Conservation (phyloP, 2,329 filamentous ascomycete species). For the Balansia obtecta region DNA sequence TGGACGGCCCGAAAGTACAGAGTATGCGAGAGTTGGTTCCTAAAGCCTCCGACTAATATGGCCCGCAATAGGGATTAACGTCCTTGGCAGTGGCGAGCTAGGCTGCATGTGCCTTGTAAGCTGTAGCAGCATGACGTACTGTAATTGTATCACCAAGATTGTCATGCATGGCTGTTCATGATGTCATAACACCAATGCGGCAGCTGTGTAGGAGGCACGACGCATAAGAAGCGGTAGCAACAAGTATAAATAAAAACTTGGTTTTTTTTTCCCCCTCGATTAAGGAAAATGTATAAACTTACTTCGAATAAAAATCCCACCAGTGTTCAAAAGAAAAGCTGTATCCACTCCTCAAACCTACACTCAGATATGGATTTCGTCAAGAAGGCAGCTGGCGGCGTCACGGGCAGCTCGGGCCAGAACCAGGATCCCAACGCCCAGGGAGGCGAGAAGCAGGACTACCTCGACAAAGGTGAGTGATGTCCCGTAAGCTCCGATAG, state of each 20-base stretch:
- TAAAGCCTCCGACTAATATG: too few species aligned
- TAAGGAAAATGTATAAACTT: neutral
- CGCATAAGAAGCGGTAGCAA: neutral
- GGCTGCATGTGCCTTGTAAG: neutral
- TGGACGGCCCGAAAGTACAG: too few species aligned
- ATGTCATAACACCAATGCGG: neutral
- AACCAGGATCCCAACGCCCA: slow-evolving; percentile 9
- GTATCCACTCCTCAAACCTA: neutral
- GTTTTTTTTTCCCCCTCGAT: neutral
- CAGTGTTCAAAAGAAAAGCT: neutral
- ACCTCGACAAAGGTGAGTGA: slow-evolving; percentile 25
- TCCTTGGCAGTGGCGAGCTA: neutral
- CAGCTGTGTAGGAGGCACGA: neutral
- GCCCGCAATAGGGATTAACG: too few species aligned
- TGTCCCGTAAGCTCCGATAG: neutral
- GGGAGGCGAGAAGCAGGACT: slow-evolving; percentile 18
- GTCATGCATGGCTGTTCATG: neutral
- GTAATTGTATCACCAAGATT: neutral
- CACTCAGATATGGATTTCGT: slow-evolving; percentile 24
- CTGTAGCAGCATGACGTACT: slow-evolving; percentile 1
- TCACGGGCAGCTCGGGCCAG: slow-evolving; percentile 8
- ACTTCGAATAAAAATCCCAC: neutral
- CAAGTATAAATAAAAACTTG: neutral
- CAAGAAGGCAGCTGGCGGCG: slow-evolving; percentile 20
- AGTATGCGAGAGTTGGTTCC: too few species aligned